Base-by-base conservation (phyloP, 108 stramenopile genomes). In the Fragilaria crotonensis region DNA sequence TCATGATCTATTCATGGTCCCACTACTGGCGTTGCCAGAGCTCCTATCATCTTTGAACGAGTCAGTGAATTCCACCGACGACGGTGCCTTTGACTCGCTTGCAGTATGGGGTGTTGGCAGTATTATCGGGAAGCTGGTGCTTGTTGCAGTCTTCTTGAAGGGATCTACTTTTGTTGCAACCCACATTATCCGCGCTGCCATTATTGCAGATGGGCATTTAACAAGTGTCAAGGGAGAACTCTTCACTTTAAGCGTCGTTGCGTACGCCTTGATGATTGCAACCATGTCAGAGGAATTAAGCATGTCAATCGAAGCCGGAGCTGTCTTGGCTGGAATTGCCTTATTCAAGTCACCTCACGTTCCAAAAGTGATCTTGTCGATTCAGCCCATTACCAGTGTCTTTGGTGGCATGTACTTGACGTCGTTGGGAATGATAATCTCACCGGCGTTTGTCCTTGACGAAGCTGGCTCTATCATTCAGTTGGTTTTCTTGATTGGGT, bases 331-430 rank as follows among this genome's bases (percentile, higher is more conserved):
- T 23, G 59, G 59, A 4, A 41, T 60, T 2, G 36, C 48, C 9
- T 25, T 60, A 3, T 27, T 60, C 22, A 45, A 45, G 41, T 45
- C 59, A 17, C 59, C 59, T 3, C 59, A 60, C 59, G 36, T 60
- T 30, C 47, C 33, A 21, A 18, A 49, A 18, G 59, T 45, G 9
- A 20, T 45, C 4, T 19, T 22, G n/a, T 45, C 59, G 44, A 45
- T 60, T 22, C 5, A 26, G 33, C 45, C 59, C 23, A 17, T 60
- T 1, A 45, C 59, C 0, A 25, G 47, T 25, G 33, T 60, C 5
- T 60, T 60, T 28, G 59, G 59, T 1, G 59, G 59, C 36, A 60
- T 60, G 59, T 60, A 60, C 59, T 20, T 60, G 18, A 45, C 59
- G 33, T 60, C 59, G 5, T 45, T 60, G 17, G 59, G 59, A 7